Conservation (phyloP, 208 protist species). For the Trypanosoma caninum region DNA sequence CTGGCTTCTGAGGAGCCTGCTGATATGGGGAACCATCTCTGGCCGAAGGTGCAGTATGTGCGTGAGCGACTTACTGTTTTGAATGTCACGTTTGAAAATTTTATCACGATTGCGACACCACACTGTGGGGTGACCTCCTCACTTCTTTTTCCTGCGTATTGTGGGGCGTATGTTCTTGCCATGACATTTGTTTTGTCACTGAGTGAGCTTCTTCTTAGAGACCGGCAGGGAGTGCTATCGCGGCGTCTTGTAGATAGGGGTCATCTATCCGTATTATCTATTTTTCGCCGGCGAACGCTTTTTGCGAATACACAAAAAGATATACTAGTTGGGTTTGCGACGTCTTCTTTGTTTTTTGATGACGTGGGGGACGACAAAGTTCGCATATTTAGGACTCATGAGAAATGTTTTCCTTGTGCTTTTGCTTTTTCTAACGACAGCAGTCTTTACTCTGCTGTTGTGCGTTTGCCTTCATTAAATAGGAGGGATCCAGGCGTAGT, state of each 20-base stretch:
- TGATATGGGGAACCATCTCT: constrained; percentile 17
- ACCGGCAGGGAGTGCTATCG: constrained; percentile 32
- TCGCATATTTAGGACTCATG: constrained; percentile 25
- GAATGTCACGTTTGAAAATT: constrained; percentile 48
- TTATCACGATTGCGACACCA: constrained; percentile 58
- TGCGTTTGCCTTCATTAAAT: constrained; percentile 27
- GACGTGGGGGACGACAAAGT: constrained; percentile 35
- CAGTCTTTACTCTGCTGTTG: constrained; percentile 36
- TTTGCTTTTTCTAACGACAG: constrained; percentile 40
- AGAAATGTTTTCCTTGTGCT: constrained; percentile 27
- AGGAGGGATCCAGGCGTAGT: neutral
- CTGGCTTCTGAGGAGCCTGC: constrained; percentile 24
- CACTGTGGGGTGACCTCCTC: constrained; percentile 61
- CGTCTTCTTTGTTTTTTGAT: constrained; percentile 56
- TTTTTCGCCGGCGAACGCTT: constrained; percentile 56
- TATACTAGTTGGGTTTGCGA: constrained; percentile 64
- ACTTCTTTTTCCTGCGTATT: constrained; percentile 44
- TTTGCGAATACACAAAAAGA: constrained; percentile 75
- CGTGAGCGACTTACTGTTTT: constrained; percentile 26
- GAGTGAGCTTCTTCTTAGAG: constrained; percentile 48
- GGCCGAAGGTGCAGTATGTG: constrained; percentile 20
- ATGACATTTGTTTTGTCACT: constrained; percentile 33
- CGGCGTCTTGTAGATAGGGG: constrained; percentile 38
- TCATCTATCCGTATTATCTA: constrained; percentile 38
- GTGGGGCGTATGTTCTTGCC: constrained; percentile 39